phyloP scores from a whole-genome alignment of 2,329 filamentous ascomycete species.

The Aspergillus vadensis region DNA sequence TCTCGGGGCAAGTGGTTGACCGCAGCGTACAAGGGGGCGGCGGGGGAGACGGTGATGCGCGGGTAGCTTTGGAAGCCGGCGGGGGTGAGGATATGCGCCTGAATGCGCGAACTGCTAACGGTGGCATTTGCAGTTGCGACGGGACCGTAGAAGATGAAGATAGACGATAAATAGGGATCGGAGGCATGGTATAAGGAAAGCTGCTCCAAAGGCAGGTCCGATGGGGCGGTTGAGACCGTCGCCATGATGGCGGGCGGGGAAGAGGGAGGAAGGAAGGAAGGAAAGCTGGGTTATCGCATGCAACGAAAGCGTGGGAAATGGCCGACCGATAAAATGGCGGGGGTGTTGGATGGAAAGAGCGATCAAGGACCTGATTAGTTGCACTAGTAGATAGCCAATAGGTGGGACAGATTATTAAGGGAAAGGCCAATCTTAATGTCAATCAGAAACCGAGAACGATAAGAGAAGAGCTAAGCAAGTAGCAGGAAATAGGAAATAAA shows the following conservation, averaged over 20 bases:
- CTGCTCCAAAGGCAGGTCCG: conserved; percentile 73
- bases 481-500: too few relatives aligned
- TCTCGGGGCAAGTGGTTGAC: conserved; percentile 89
- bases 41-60: conserved; percentile 89
- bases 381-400: not conserved
- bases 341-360: conserved; percentile 6
- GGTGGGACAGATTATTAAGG: conserved; percentile 10
- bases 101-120: conserved; percentile 87
- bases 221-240: conserved; percentile 75
- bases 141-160: conserved; percentile 89
- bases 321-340: not conserved
- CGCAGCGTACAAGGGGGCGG: conserved; percentile 84
- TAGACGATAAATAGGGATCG: conserved; percentile 76
- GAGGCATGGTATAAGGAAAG: conserved; percentile 86
- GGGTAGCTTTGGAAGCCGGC: conserved; percentile 88
- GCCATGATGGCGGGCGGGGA: conserved; percentile 64
- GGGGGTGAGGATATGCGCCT: conserved; percentile 87
- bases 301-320: conserved; percentile 9
- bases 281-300: conserved; percentile 8
- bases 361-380: conserved; percentile 2
- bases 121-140: conserved; percentile 86
- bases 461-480: too few relatives aligned
- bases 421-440: conserved; percentile 4
- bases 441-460: not conserved
- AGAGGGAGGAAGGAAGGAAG: conserved; percentile 6